Percentiles rank a stretch among this genome's conserved stretches.
phyloP scores from a whole-genome alignment of 805 yeast species.

The Kodamaea jinghongensis region DNA sequence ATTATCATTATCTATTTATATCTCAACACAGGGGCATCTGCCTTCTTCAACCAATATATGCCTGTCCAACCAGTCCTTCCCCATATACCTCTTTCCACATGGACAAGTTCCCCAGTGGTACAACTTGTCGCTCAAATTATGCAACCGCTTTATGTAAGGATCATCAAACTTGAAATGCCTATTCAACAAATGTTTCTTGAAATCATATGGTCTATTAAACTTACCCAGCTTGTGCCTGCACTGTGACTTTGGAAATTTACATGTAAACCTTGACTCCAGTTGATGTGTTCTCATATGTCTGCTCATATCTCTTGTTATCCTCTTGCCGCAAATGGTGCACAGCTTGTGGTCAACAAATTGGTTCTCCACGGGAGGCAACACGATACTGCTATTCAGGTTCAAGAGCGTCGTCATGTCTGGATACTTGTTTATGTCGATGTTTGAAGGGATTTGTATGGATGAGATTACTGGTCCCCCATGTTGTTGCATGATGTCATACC shows the following conservation, averaged over 20 bases:
- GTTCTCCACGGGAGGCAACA: conserved; percentile 35
- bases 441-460: conserved; percentile 13
- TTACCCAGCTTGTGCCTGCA: conserved; percentile 60
- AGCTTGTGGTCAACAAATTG: conserved; percentile 36
- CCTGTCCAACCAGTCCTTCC: conserved; percentile 35
- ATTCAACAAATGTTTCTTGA: conserved; percentile 61
- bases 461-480: conserved; percentile 5
- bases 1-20: no score
- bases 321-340: conserved; percentile 55
- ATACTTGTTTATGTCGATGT: conserved; percentile 21
- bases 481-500: not conserved
- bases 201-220: conserved; percentile 68
- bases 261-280: conserved; percentile 51
- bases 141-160: conserved; percentile 39
- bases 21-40: conserved; percentile 1
- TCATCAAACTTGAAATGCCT: conserved; percentile 57
- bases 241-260: conserved; percentile 53
- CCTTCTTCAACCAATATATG: conserved; percentile 25
- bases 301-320: conserved; percentile 58
- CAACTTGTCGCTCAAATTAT: conserved; percentile 53
- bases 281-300: conserved; percentile 65
- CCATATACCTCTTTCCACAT: conserved; percentile 34
- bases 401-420: conserved; percentile 41
- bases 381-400: conserved; percentile 31
- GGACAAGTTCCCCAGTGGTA: conserved; percentile 50